phyloP scores from a whole-genome alignment of 164 flowering plant genomes.

The Kalanchoe fedtschenkoi region DNA sequence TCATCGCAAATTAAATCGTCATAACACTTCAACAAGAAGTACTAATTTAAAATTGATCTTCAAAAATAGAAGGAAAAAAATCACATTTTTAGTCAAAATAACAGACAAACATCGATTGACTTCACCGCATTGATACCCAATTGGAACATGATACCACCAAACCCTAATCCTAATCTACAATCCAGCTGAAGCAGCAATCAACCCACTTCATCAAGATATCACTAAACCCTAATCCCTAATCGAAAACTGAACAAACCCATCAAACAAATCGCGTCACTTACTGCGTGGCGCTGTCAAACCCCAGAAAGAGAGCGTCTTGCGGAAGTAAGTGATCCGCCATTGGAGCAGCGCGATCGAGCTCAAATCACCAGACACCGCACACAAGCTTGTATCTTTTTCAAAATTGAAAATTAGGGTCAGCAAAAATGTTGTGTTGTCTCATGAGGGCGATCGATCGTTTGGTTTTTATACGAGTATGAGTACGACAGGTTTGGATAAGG shows the following conservation, averaged over 20 bases:
- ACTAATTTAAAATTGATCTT: background rate
- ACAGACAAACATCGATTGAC: background rate
- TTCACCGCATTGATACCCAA: too few relatives aligned
- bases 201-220: too few relatives aligned
- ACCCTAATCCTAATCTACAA: background rate
- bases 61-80: background rate
- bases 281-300: constrained; percentile 65
- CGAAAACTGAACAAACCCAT: background rate
- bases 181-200: too few relatives aligned
- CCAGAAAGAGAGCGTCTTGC: constrained; percentile 45
- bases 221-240: background rate
- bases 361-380: too few relatives aligned
- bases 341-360: too few relatives aligned
- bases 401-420: too few relatives aligned
- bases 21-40: background rate
- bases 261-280: constrained; percentile 16
- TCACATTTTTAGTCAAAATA: background rate
- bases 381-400: too few relatives aligned
- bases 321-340: constrained; percentile 45
- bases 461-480: too few relatives aligned
- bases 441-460: too few relatives aligned
- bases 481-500: too few relatives aligned
- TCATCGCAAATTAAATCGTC: background rate
- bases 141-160: background rate
- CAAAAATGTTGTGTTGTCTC: too few relatives aligned